A percentile compares a stretch with the other conserved stretches of the same genome.
These are phyloP conservation scores for Aechmea fasciata DNA, from an alignment of 176 grass and related monocot genomes.

Conservation along the genomic window DNA sequence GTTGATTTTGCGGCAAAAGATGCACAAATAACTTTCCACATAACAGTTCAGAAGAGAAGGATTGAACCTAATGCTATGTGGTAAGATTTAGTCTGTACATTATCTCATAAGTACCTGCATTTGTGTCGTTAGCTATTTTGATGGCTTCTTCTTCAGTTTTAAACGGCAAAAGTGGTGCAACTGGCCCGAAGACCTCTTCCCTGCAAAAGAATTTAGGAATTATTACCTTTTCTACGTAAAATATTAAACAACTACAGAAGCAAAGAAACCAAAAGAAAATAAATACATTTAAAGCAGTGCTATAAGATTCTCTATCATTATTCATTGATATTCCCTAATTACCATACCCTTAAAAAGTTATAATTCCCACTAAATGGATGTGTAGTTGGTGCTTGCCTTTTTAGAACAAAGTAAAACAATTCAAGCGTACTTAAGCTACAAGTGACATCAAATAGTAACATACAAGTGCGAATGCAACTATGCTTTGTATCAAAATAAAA, in stretches of 20 bases:
- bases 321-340: too few species aligned
- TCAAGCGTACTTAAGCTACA: too few species aligned
- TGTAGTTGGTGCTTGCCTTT: too few species aligned
- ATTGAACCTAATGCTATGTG: not conserved
- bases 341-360: too few species aligned
- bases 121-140: slow-evolving; percentile 73
- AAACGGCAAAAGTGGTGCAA: slow-evolving; percentile 91
- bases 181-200: slow-evolving; percentile 95
- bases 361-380: too few species aligned
- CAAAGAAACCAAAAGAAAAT: not conserved
- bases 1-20: too few species aligned
- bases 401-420: too few species aligned
- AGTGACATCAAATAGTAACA: too few species aligned
- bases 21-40: not conserved
- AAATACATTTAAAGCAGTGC: too few species aligned
- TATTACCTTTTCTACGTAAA: slow-evolving; percentile 9
- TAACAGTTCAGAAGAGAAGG: not conserved
- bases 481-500: not conserved
- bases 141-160: slow-evolving; percentile 98
- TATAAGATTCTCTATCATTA: too few species aligned
- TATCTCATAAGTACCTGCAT: slow-evolving; percentile 43
- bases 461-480: too few species aligned
- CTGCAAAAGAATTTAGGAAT: slow-evolving; percentile 20
- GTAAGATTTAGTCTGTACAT: not conserved
- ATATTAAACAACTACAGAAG: not conserved